phyloP scores from a whole-genome alignment of 164 flowering plant genomes.

The Echeveria elegans region DNA sequence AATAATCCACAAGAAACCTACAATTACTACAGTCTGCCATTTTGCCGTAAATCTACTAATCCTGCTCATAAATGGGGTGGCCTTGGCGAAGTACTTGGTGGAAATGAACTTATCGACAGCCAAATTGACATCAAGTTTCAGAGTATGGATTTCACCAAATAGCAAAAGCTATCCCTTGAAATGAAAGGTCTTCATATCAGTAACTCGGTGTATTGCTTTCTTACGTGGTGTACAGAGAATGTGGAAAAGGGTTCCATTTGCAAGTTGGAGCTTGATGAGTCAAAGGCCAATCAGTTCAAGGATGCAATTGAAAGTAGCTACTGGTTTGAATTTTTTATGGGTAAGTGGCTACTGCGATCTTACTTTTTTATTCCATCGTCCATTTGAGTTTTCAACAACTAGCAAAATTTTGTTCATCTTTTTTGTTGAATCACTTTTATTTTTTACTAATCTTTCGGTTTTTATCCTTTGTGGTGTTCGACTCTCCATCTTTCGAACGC shows the following conservation, averaged over 20 bases:
- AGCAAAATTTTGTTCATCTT: not conserved
- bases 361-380: not conserved
- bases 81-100: slow-evolving; percentile 97
- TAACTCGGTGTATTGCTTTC: not conserved
- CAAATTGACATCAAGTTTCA: slow-evolving; percentile 67
- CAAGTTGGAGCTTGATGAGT: slow-evolving; percentile 61
- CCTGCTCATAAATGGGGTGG: slow-evolving; percentile 97
- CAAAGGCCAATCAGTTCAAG: slow-evolving; percentile 77
- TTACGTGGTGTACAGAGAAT: slow-evolving; percentile 42
- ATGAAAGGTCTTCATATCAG: not conserved
- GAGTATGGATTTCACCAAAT: slow-evolving; percentile 35
- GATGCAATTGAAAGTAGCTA: slow-evolving; percentile 89
- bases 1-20: slow-evolving; percentile 99
- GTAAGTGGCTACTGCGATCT: slow-evolving; percentile 43
- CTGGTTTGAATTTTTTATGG: slow-evolving; percentile 98
- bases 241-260: slow-evolving; percentile 66
- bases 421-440: not conserved
- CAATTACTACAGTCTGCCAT: slow-evolving; percentile 93
- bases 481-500: not conserved
- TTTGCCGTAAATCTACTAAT: slow-evolving; percentile 54
- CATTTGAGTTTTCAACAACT: slow-evolving; percentile 5
- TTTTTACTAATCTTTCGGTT: not conserved
- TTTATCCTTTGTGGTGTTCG: not conserved
- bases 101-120: slow-evolving; percentile 97
- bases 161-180: not conserved